Base-by-base conservation (phyloP, 2,329 filamentous ascomycete species). In the Cladosporium sp. region DNA sequence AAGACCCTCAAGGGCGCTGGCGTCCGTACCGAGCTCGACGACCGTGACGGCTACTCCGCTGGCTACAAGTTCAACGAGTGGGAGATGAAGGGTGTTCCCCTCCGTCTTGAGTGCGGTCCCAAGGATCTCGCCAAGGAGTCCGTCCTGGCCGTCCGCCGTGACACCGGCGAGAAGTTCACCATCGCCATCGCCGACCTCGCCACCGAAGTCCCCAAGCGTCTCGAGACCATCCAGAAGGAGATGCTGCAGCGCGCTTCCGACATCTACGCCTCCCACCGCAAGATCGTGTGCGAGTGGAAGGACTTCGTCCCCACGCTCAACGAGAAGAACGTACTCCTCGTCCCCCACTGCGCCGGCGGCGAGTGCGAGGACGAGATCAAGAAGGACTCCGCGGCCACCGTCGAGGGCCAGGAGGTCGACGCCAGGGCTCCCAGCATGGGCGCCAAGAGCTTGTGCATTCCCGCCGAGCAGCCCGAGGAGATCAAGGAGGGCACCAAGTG, bases 1-100 rank as follows among this genome's bases (percentile, higher is more conserved):
- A 72, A 77, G 33, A 79, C 82, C 9, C 79, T 98, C 46, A 83
- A 82, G 66, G 84, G 82, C 56, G 86, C 80, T 16, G 85, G 85
- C 52, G 77, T 98, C 37, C 87, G 93, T 54, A 81, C 83, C 54
- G 86, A 95, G 59, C 82, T 85, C 48, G 93, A 98, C 68, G 80
- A 83, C 68, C 85, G 95, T 55, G 92, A 97, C 48, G 87, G 87
- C 60, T 95, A 97, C 71, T 83, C 90, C 56, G 91, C 93, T 37
- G 90, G 89, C 59, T 97, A 87, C 85, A 98, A 98, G 74, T 98
- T 98, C 78, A 95, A 95, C 74, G 91, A 98, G 73, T 96, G 90
- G 89, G 95, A 98, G 72, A 80, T 97, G 63, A 95, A 92, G 74
- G 93, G 95, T 68, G 87, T 97, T 40, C 93, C 95, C 43, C 81